A percentile compares a stretch with the other conserved stretches of the same genome.
These are phyloP conservation scores for Tolypocladium tropicale DNA, from an alignment of 2,329 filamentous ascomycete genomes.

Conservation along the genomic window DNA sequence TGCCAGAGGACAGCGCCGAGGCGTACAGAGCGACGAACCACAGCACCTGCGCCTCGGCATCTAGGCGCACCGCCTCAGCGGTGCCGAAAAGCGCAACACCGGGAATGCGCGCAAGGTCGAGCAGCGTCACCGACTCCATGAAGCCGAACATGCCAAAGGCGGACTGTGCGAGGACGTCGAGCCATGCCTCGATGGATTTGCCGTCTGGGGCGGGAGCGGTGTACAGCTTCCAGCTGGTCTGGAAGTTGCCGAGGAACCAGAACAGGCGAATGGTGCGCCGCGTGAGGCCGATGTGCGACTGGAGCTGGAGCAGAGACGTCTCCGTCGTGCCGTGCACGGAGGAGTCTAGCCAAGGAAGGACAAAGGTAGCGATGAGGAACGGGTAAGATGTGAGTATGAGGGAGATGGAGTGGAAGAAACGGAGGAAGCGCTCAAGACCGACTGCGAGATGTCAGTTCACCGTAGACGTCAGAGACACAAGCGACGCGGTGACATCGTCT, in stretches of 20 bases:
- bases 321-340: conserved; percentile 16
- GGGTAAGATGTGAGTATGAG: conserved; percentile 38
- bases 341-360: conserved; percentile 15
- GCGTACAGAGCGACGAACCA: conserved; percentile 56
- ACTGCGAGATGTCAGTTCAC: conserved; percentile 22
- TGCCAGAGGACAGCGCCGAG: conserved; percentile 31
- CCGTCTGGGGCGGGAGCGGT: conserved; percentile 10
- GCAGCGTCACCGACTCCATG: conserved; percentile 53
- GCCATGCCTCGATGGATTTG: conserved; percentile 25
- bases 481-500: neutral
- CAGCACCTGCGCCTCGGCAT: conserved; percentile 54
- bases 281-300: conserved; percentile 32
- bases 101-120: conserved; percentile 35
- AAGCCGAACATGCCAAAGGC: conserved; percentile 58
- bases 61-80: conserved; percentile 33
- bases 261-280: conserved; percentile 59
- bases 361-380: conserved; percentile 21
- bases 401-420: conserved; percentile 42
- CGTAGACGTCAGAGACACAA: no score
- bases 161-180: conserved; percentile 46
- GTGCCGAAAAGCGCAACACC: conserved; percentile 42
- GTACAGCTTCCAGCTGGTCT: conserved; percentile 35
- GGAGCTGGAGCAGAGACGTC: conserved; percentile 24
- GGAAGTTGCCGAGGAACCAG: conserved; percentile 54
- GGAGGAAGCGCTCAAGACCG: conserved; percentile 51